These are phyloP conservation scores for Suillus brevipes DNA, from an alignment of 768 basidiomycete species.

Conservation along the genomic window DNA sequence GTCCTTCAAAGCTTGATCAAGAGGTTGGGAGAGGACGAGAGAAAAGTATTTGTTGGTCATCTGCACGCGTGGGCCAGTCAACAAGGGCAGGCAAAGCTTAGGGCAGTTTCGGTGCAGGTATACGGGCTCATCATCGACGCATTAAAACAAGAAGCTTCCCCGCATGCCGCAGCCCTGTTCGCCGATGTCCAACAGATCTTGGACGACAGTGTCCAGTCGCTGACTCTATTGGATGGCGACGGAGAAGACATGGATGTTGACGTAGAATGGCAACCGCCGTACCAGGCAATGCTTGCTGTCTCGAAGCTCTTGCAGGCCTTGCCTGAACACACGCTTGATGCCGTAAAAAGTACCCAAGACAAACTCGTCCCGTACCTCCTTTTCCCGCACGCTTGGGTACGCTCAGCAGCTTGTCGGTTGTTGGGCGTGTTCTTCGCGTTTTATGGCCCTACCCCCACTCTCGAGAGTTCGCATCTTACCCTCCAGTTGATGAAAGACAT, in stretches of 20 bases:
- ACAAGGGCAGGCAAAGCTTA: constrained; percentile 56
- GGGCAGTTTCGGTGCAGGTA: constrained; percentile 76
- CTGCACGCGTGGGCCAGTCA: constrained; percentile 80
- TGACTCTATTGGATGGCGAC: constrained; percentile 39
- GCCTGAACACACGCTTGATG: constrained; percentile 47
- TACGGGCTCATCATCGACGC: constrained; percentile 81
- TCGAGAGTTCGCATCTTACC: constrained; percentile 49
- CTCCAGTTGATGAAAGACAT: constrained; percentile 59
- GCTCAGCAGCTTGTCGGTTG: constrained; percentile 74
- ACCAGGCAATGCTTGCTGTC: constrained; percentile 72
- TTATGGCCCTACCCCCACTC: constrained; percentile 21
- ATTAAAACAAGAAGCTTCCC: constrained; percentile 45
- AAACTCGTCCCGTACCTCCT: constrained; percentile 64
- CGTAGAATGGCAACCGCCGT: constrained; percentile 78
- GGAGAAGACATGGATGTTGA: constrained; percentile 55
- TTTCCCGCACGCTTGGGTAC: constrained; percentile 95
- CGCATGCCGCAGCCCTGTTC: constrained; percentile 50
- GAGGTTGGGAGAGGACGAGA: constrained; percentile 62
- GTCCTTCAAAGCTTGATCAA: constrained; percentile 76
- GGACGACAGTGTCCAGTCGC: constrained; percentile 40
- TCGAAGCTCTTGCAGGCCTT: constrained; percentile 61
- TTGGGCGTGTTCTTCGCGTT: constrained; percentile 69
- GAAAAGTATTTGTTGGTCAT: constrained; percentile 61
- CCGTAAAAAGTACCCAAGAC: constrained; percentile 60
- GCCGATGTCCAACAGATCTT: constrained; percentile 54